Evolutionary conservation across 441 rosid species (phyloP).

Genomic region (Croton setiger): DNA sequence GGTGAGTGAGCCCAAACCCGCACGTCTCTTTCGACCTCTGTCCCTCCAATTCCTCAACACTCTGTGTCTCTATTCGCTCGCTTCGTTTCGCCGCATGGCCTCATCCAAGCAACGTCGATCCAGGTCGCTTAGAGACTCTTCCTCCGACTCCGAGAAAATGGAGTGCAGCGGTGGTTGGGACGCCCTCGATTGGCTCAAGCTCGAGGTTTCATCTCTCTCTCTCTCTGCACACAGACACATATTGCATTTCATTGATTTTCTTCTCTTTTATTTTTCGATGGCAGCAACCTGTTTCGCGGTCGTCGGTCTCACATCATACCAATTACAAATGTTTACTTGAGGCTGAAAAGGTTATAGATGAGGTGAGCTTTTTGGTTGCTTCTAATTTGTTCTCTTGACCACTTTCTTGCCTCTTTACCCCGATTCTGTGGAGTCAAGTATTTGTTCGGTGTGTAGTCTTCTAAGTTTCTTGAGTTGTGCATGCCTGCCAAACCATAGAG

Average conservation of each 20-base stretch:
- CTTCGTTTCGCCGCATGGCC: conserved; percentile 36
- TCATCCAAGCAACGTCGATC: conserved; percentile 44
- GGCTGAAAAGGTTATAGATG: conserved; percentile 53
- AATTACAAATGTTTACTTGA: conserved; percentile 72
- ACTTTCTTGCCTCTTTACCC: neutral
- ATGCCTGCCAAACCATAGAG: too few relatives aligned
- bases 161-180: conserved; percentile 87
- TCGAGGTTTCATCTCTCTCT: conserved; percentile 42
- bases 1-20: conserved; percentile 22
- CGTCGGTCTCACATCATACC: conserved; percentile 47
- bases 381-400: neutral
- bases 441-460: neutral
- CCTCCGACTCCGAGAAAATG: conserved; percentile 57
- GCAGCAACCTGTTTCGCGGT: conserved; percentile 44
- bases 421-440: neutral
- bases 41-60: neutral
- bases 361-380: conserved; percentile 40
- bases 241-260: neutral
- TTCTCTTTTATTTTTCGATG: conserved; percentile 10
- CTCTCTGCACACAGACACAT: neutral
- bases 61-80: neutral
- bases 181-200: conserved; percentile 76
- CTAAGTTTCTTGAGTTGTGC: neutral
- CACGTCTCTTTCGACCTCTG: conserved; percentile 13
- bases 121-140: conserved; percentile 44